Conservation (phyloP, 352 stramenopile genomes). For the Globisporangium camurandrum region DNA sequence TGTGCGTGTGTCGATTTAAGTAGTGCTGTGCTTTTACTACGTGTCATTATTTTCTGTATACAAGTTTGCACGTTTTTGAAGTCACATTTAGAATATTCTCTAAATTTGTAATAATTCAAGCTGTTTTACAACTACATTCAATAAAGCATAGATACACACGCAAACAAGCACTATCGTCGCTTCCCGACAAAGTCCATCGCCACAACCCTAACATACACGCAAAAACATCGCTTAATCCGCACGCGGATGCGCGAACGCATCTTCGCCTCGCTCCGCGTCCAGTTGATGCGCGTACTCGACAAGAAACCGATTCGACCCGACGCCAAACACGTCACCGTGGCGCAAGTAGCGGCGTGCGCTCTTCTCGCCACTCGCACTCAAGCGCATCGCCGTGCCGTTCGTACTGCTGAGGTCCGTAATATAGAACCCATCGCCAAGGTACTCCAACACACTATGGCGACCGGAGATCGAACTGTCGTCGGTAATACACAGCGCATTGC, state of each 20-base stretch:
- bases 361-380: slow-evolving; percentile 55
- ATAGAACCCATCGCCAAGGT: slow-evolving; percentile 75
- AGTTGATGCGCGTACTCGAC: slow-evolving; percentile 76
- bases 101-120: no score
- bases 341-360: slow-evolving; percentile 53
- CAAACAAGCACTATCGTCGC: no score
- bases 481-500: slow-evolving; percentile 75
- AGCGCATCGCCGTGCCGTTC: slow-evolving; percentile 69
- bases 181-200: no score
- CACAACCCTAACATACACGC: no score
- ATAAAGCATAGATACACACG: no score
- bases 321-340: slow-evolving; percentile 76
- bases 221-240: not conserved
- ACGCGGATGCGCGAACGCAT: not conserved
- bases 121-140: no score
- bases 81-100: no score
- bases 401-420: slow-evolving; percentile 79
- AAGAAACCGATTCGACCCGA: slow-evolving; percentile 79
- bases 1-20: no score
- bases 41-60: no score
- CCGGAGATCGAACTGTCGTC: slow-evolving; percentile 79
- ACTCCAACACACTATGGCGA: slow-evolving; percentile 61
- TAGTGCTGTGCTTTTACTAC: no score
- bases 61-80: no score
- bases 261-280: slow-evolving; percentile 9